These are phyloP conservation scores for Athelia sp. DNA, from an alignment of 1,284 basidiomycete species.

Conservation along the genomic window DNA sequence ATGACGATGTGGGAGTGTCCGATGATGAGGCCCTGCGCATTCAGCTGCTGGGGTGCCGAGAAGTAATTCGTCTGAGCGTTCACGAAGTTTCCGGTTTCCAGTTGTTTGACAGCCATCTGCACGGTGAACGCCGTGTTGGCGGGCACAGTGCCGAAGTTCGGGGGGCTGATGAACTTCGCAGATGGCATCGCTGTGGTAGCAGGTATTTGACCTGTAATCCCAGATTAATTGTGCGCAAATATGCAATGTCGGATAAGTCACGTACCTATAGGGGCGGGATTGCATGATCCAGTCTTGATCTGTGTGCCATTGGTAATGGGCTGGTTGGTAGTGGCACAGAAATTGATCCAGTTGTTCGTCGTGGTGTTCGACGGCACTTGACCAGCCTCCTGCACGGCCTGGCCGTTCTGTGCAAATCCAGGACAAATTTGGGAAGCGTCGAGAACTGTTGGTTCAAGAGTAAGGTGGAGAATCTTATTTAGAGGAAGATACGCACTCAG, in stretches of 20 bases:
- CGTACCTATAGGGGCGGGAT: conserved; percentile 45
- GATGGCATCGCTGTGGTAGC: conserved; percentile 33
- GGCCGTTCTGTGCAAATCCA: conserved; percentile 40
- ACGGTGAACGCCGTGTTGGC: conserved; percentile 47
- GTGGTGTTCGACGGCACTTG: conserved; percentile 45
- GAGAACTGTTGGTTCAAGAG: conserved; percentile 25
- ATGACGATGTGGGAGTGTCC: conserved; percentile 68
- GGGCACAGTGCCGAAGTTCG: conserved; percentile 36
- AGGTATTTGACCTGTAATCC: conserved; percentile 21
- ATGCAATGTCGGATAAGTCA: conserved; percentile 21
- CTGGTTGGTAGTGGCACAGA: conserved; percentile 25
- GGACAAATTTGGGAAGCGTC: conserved; percentile 33
- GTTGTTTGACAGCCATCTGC: conserved; percentile 30
- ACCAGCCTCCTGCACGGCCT: conserved; percentile 33
- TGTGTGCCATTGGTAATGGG: conserved; percentile 40
- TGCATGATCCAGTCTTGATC: conserved; percentile 48
- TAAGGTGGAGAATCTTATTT: background rate
- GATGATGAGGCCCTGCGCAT: conserved; percentile 44
- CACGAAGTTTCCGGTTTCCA: conserved; percentile 49
- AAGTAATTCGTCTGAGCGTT: conserved; percentile 54
- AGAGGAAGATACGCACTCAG: conserved; percentile 18
- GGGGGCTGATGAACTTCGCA: conserved; percentile 38
- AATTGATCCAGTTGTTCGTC: conserved; percentile 56
- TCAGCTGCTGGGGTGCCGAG: conserved; percentile 54
- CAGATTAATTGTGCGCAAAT: too few species aligned